Evolutionary conservation across 306 rosid species (phyloP).

Genomic region (Boehmeria nivea): DNA sequence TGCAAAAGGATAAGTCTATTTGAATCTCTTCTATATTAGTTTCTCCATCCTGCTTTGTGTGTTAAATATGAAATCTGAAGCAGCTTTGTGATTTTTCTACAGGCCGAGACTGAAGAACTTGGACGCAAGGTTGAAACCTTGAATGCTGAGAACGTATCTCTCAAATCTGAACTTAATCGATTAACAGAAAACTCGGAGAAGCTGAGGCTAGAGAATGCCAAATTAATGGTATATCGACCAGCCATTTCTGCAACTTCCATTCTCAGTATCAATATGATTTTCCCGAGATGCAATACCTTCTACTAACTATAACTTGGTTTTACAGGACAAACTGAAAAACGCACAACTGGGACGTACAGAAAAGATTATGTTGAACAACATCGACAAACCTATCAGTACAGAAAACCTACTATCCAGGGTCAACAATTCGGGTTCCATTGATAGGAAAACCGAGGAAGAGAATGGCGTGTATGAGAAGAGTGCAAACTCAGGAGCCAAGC

Average conservation of each 20-base stretch:
- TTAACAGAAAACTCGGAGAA: slow-evolving; percentile 60
- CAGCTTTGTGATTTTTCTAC: slow-evolving; percentile 11
- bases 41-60: neutral
- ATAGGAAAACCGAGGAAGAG: slow-evolving; percentile 49
- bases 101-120: slow-evolving; percentile 91
- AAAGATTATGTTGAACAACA: slow-evolving; percentile 39
- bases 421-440: slow-evolving; percentile 51
- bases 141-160: slow-evolving; percentile 47
- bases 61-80: neutral
- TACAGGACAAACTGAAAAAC: slow-evolving; percentile 67
- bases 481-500: slow-evolving; percentile 61
- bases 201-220: slow-evolving; percentile 67
- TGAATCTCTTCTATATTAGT: neutral
- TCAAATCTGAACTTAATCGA: slow-evolving; percentile 60
- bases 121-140: slow-evolving; percentile 63
- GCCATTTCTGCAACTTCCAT: neutral
- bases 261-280: neutral
- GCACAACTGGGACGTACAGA: slow-evolving; percentile 49
- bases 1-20: neutral
- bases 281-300: neutral
- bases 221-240: slow-evolving; percentile 66
- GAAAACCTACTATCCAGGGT: slow-evolving; percentile 75
- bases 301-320: slow-evolving; percentile 12
- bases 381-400: slow-evolving; percentile 53
- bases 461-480: slow-evolving; percentile 55